Percentiles rank a stretch among this genome's conserved stretches.
Conservation (phyloP, 2,329 filamentous ascomycete species). For the Sordariomycetes sp. region DNA sequence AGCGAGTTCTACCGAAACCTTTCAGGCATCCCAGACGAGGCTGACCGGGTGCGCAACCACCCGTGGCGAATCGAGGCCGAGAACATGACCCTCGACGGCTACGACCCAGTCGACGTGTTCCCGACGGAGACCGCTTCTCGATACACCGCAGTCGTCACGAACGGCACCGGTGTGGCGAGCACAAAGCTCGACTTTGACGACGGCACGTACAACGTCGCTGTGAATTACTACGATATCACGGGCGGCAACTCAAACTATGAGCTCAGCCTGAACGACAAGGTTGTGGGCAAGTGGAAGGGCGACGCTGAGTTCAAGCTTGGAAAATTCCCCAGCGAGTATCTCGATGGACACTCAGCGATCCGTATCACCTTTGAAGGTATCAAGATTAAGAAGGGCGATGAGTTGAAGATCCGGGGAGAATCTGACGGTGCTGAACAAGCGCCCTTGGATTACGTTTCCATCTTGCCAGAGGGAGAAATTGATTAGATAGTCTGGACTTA, state of each 20-base stretch:
- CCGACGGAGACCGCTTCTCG: conserved; percentile 54
- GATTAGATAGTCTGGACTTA: conserved; percentile 28
- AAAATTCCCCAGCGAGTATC: conserved; percentile 44
- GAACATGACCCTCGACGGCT: conserved; percentile 51
- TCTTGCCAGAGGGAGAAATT: conserved; percentile 48
- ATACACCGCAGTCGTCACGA: conserved; percentile 44
- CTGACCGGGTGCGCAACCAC: conserved; percentile 48
- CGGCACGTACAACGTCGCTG: conserved; percentile 52
- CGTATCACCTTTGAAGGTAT: conserved; percentile 49
- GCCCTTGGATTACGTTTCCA: conserved; percentile 56
- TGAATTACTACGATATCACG: conserved; percentile 58
- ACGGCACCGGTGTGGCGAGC: conserved; percentile 31
- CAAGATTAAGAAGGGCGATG: conserved; percentile 37
- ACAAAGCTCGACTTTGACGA: conserved; percentile 34
- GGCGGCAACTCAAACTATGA: conserved; percentile 48
- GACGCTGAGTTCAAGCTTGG: conserved; percentile 51
- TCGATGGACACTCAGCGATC: conserved; percentile 58
- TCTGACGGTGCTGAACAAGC: conserved; percentile 54
- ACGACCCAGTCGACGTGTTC: conserved; percentile 39
- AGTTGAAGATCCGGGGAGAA: conserved; percentile 43
- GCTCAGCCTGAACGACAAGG: conserved; percentile 40
- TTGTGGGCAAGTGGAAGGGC: conserved; percentile 49
- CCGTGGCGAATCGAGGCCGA: conserved; percentile 62
- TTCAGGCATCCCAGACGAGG: conserved; percentile 49
- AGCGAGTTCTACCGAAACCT: conserved; percentile 54